A percentile compares a stretch with the other conserved stretches of the same genome.
These are phyloP conservation scores for Arthrobotrys pseudoclavata DNA, from an alignment of 2,329 filamentous ascomycete species.

Conservation along the genomic window DNA sequence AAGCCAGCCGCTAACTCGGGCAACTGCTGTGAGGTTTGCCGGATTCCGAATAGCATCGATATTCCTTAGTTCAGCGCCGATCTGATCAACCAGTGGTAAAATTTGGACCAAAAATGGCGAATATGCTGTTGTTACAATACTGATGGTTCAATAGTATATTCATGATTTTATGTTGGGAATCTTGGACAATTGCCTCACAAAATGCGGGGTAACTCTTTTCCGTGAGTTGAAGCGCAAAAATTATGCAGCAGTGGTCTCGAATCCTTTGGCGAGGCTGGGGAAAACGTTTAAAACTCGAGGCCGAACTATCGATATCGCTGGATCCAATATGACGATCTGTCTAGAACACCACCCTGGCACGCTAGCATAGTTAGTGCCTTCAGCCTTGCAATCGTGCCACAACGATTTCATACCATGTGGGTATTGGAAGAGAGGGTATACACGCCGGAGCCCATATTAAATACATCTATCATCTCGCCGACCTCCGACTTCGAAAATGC, in stretches of 20 bases:
- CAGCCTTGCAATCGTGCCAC: too few species aligned
- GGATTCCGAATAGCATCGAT: slow-evolving; percentile 8
- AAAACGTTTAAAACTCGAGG: background rate
- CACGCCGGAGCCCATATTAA: too few species aligned
- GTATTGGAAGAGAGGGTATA: too few species aligned
- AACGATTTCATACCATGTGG: too few species aligned
- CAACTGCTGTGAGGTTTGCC: slow-evolving; percentile 16
- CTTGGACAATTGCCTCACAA: background rate
- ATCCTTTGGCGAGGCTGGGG: slow-evolving; percentile 2
- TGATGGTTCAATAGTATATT: too few species aligned
- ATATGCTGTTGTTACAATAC: too few species aligned
- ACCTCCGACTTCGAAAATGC: background rate
- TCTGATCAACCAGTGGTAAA: too few species aligned
- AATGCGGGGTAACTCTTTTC: background rate
- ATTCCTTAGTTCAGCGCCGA: background rate
- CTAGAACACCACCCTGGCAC: background rate
- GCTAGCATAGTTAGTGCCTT: too few species aligned
- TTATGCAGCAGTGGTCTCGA: background rate
- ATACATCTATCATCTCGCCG: background rate
- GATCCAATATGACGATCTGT: slow-evolving; percentile 2
- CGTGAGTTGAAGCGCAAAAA: background rate
- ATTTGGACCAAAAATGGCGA: background rate
- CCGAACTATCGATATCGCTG: background rate
- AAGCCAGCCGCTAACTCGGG: slow-evolving; percentile 21
- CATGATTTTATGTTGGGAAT: background rate